Evolutionary conservation across 2,329 filamentous ascomycete genomes (phyloP).

Genomic region (Arthrobotrys conoides): DNA sequence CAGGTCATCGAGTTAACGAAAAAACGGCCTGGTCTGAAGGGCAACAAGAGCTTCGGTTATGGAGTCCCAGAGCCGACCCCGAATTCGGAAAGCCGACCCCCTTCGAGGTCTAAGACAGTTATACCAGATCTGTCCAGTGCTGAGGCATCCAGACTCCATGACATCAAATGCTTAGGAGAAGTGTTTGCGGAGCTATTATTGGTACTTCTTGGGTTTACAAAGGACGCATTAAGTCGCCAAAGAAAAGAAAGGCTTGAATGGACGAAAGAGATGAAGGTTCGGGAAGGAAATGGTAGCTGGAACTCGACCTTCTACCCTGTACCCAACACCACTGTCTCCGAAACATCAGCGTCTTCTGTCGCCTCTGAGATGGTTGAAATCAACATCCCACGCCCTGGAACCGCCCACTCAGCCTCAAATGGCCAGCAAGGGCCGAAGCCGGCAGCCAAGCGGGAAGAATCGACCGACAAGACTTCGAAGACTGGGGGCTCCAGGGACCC

Average conservation of each 20-base stretch:
- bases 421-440: conserved; percentile 27
- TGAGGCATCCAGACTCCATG: conserved; percentile 40
- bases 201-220: conserved; percentile 49
- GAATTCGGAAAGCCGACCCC: conserved; percentile 34
- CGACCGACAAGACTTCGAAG: conserved; percentile 33
- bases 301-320: conserved; percentile 49
- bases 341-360: conserved; percentile 46
- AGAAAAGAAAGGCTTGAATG: conserved; percentile 56
- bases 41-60: conserved; percentile 56
- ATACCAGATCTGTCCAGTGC: conserved; percentile 33
- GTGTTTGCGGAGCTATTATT: conserved; percentile 42
- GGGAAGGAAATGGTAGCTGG: conserved; percentile 56
- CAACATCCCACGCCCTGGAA: conserved; percentile 48
- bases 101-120: conserved; percentile 38
- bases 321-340: conserved; percentile 39
- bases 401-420: conserved; percentile 43
- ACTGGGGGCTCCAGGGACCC: conserved; percentile 17
- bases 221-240: conserved; percentile 47
- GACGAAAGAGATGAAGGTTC: conserved; percentile 52
- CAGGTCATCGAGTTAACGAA: conserved; percentile 41
- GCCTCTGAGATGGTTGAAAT: conserved; percentile 55
- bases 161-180: conserved; percentile 53
- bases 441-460: conserved; percentile 24
- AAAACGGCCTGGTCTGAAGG: conserved; percentile 47
- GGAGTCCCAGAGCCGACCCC: conserved; percentile 33